Evolutionary conservation across 495 filamentous ascomycete genomes (phyloP), one percentile per base, ranked within the genome.

Genomic region (Aspergillus ostianus): DNA sequence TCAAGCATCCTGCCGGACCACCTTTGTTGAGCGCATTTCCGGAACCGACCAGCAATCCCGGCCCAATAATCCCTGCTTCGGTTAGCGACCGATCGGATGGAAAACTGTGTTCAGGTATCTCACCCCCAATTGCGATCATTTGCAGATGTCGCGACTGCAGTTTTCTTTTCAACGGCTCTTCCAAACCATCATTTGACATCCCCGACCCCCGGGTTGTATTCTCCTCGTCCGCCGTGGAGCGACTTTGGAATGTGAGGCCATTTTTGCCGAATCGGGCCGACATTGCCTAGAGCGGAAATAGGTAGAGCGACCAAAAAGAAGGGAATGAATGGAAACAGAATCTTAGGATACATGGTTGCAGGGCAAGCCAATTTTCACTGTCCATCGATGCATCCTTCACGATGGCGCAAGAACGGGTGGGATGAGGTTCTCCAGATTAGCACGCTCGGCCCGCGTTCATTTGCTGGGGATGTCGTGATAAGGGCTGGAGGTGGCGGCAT

Each of bases 51-150:
- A 74, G 65, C 49, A 74, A 59, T 47, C 72, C 79, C 61, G 80
- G 79, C 30, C 79, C 66, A 71, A 84, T 77, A 51, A 77, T 78
- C 18, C 76, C 77, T 74, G 51, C 20, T 27, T 50, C 23, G 51
- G 15, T 50, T 21, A 18, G 27, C n/a, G 2, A 47, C 36, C 41
- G 19, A 41, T 41, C 10, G 36, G 36, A 41, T 15, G 13, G 10
- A 6, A 15, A 17, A 17, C 1, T 26, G 73, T 9, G 82, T 65
- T 61, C 80, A 83, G 2, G 82, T 41, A 8, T 44, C 63, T 32
- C 17, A 70, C 68, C 70, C 51, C 86, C 87, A 29, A 89, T 81
- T 2, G 86, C 87, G 74, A 90, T 90, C 85, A 90, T 89, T 66
- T 82, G 82, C 23, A 89, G 63, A 73, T 90, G 87, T 21, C 86